Percentiles rank a stretch among this genome's conserved stretches.
Evolutionary conservation across 176 grass and related monocot species (phyloP).

Genomic region (Calamus simplicifolius): DNA sequence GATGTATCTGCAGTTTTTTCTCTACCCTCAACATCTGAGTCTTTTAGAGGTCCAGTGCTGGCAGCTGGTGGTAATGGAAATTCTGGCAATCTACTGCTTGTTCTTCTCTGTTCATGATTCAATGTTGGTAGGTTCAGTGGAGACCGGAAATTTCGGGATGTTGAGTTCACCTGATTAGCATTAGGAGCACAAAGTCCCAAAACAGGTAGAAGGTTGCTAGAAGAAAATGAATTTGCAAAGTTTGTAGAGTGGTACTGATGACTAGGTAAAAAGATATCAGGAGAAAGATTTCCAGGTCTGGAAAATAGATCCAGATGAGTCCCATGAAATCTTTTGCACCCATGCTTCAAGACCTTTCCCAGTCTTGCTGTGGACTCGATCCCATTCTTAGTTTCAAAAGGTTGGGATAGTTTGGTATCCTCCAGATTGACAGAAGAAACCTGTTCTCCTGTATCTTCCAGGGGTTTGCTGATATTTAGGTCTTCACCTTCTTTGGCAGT

Average conservation of each 20-base stretch:
- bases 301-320: constrained; percentile 46
- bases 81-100: constrained; percentile 29
- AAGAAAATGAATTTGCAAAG: constrained; percentile 41
- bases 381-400: constrained; percentile 36
- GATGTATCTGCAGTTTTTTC: constrained; percentile 24
- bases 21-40: constrained; percentile 25
- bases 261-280: constrained; percentile 28
- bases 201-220: constrained; percentile 68
- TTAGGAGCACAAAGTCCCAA: constrained; percentile 93
- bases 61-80: constrained; percentile 16
- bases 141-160: constrained; percentile 31
- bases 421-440: constrained; percentile 3
- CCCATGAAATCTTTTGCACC: constrained; percentile 45
- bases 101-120: constrained; percentile 37
- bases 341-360: constrained; percentile 40
- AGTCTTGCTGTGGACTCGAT: constrained; percentile 40
- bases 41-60: constrained; percentile 25
- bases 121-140: constrained; percentile 18
- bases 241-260: constrained; percentile 33
- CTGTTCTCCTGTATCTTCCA: constrained; percentile 31
- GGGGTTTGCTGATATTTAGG: constrained; percentile 31
- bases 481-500: constrained; percentile 29
- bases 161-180: constrained; percentile 50
- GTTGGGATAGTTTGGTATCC: constrained; percentile 21
- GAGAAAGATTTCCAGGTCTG: constrained; percentile 24